Base-by-base conservation (phyloP, 768 basidiomycete species). In the Pleurotus eryngii region DNA sequence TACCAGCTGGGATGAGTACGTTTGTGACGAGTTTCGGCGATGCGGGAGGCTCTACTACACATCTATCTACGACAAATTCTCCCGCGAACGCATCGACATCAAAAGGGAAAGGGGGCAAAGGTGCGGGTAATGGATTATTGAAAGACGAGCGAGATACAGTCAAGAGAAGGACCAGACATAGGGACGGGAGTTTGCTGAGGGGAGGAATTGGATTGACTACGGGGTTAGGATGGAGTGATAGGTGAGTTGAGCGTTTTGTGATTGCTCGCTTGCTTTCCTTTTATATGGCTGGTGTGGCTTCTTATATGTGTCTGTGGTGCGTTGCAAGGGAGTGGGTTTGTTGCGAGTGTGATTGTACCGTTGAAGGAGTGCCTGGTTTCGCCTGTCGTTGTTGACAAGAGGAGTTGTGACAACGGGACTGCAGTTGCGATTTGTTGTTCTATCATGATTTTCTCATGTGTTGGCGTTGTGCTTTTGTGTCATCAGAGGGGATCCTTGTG, bases 181-280 rank as follows among this genome's bases (percentile, higher is more conserved):
- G 85, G 2, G 86, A 89, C 62, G 86, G 85, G 0, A 71, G 68
- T 35, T 57, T 82, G 15, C 69, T 89, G 56, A 68, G 73, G 48
- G 87, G 85, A 1, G 87, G 87, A 2, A 78, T 88, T 53, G 87
- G 87, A 2, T 65, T 89, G 55, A 89, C 87, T 4, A 89, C 87
- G 6, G 87, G 87, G 5, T 69, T 89, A 12, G 87, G 87, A 0
- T 89, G 87, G 87, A 87, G 85, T 62, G 87, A 89, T 62, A 86
- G 85, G 83, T 86, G 37, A 12, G 77, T 69, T 17, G 8, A n/a
- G 7, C 35, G 15, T 11, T 37, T 35, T 50, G 5, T 22, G 42
- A 15, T 22, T 45, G 11, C 20, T 45, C 3, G 11, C 20, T n/a
- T 15, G 42, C 18, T 22, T 45, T 9, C 20, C n/a, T 45, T 45